A percentile compares a stretch with the other conserved stretches of the same genome.
Evolutionary conservation across 2,329 filamentous ascomycete genomes (phyloP).

Genomic region (Penicillium sp.): DNA sequence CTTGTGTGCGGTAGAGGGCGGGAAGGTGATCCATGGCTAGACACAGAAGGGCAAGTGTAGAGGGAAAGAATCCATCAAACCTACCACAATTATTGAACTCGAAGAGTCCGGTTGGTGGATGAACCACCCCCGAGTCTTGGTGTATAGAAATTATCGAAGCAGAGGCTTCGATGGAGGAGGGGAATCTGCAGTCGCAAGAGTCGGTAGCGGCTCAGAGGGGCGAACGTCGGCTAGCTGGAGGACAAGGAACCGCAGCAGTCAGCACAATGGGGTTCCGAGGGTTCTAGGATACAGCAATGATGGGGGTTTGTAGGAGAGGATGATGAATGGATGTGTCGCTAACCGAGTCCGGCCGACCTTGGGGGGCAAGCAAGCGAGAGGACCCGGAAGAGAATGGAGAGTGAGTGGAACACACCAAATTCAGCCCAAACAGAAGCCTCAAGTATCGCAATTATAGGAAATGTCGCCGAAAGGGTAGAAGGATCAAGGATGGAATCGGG

Average conservation of each 20-base stretch:
- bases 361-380: constrained; percentile 34
- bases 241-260: constrained; percentile 21
- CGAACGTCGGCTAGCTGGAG: constrained; percentile 31
- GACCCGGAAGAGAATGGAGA: constrained; percentile 38
- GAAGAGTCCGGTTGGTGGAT: constrained; percentile 30
- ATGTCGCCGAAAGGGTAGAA: constrained; percentile 21
- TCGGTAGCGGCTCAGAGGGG: constrained; percentile 36
- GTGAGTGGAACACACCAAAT: constrained; percentile 36
- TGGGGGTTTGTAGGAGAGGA: constrained; percentile 11
- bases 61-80: constrained; percentile 38
- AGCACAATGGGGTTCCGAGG: constrained; percentile 28
- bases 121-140: constrained; percentile 36
- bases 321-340: constrained; percentile 21
- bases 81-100: constrained; percentile 37
- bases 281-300: constrained; percentile 20
- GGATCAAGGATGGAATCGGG: constrained; percentile 22
- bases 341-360: constrained; percentile 34
- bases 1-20: constrained; percentile 27
- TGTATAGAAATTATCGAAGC: constrained; percentile 21
- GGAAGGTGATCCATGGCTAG: constrained; percentile 28
- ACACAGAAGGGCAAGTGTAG: constrained; percentile 26
- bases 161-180: constrained; percentile 36
- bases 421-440: constrained; percentile 26
- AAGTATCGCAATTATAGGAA: constrained; percentile 34
- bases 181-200: constrained; percentile 38